phyloP scores from a whole-genome alignment of 1,284 basidiomycete genomes.

The Xanthoconium separans region DNA sequence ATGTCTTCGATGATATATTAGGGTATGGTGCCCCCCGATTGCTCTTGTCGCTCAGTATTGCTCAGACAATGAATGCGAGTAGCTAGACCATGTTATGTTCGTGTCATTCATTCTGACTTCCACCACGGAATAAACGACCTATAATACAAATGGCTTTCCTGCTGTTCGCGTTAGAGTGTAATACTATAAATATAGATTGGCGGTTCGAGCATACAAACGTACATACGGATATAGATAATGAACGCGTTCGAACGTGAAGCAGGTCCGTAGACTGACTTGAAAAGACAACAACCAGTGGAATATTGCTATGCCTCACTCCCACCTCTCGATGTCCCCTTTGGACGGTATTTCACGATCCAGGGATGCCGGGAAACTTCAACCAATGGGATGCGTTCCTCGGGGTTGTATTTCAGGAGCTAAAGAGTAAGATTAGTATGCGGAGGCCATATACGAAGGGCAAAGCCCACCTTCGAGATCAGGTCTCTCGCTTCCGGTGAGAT shows the following conservation, averaged over 20 bases:
- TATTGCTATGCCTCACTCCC: conserved; percentile 21
- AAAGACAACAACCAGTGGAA: background rate
- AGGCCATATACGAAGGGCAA: conserved; percentile 22
- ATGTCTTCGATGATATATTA: conserved; percentile 80
- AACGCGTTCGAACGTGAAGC: background rate
- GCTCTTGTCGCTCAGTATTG: background rate
- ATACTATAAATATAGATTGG: background rate
- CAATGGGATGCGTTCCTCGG: conserved; percentile 80
- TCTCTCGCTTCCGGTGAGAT: conserved; percentile 69
- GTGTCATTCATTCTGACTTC: conserved; percentile 22
- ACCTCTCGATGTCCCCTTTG: conserved; percentile 36
- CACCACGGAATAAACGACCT: conserved; percentile 22
- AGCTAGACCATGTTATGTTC: conserved; percentile 21
- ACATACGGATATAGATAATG: conserved; percentile 15
- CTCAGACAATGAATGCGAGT: conserved; percentile 5
- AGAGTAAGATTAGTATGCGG: conserved; percentile 17
- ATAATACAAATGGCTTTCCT: conserved; percentile 10
- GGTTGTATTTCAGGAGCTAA: conserved; percentile 87
- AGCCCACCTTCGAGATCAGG: conserved; percentile 55
- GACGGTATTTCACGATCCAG: conserved; percentile 86
- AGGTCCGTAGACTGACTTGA: background rate
- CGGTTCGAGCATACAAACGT: conserved; percentile 8
- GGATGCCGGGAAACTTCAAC: conserved; percentile 83
- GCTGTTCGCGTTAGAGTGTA: background rate
- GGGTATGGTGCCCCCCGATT: conserved; percentile 1